A percentile compares a stretch with the other conserved stretches of the same genome.
These are phyloP conservation scores for Candida suzukii DNA, from an alignment of 805 yeast genomes.

Conservation along the genomic window DNA sequence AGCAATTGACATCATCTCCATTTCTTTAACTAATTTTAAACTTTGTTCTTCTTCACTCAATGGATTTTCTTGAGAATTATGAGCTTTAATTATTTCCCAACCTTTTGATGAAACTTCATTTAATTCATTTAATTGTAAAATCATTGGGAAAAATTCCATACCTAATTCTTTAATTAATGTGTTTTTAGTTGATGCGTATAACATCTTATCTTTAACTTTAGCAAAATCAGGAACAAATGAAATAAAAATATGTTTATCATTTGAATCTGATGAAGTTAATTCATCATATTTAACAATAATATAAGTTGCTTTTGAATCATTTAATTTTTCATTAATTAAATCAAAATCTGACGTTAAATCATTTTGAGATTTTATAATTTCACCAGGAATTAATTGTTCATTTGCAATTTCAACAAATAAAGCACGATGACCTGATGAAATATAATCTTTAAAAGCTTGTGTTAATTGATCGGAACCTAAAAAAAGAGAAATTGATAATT, in stretches of 20 bases:
- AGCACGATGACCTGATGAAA: constrained; percentile 23
- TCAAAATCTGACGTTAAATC: constrained; percentile 29
- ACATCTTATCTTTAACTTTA: constrained; percentile 78
- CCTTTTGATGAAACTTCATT: constrained; percentile 47
- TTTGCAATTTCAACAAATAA: constrained; percentile 20
- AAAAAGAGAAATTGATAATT: constrained; percentile 12
- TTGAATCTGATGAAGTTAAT: constrained; percentile 1
- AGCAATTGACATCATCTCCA: constrained; percentile 30
- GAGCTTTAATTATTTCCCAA: constrained; percentile 33
- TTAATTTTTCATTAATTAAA: constrained; percentile 23
- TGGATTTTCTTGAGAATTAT: constrained; percentile 34
- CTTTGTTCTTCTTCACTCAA: constrained; percentile 54
- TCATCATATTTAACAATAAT: constrained; percentile 35
- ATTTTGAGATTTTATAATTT: constrained; percentile 21
- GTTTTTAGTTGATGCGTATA: constrained; percentile 86
- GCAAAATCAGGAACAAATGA: constrained; percentile 85
- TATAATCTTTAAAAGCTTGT: constrained; percentile 35
- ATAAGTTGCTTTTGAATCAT: constrained; percentile 40
- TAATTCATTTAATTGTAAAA: constrained; percentile 48
- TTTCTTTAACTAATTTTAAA: constrained; percentile 36
- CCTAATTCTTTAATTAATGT: constrained; percentile 74
- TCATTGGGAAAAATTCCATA: constrained; percentile 38
- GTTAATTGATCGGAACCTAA: constrained; percentile 37
- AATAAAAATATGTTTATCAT: constrained; percentile 46
- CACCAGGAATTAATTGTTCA: constrained; percentile 27